Conservation (phyloP, 768 basidiomycete species). For the Hydnum rufescens region DNA sequence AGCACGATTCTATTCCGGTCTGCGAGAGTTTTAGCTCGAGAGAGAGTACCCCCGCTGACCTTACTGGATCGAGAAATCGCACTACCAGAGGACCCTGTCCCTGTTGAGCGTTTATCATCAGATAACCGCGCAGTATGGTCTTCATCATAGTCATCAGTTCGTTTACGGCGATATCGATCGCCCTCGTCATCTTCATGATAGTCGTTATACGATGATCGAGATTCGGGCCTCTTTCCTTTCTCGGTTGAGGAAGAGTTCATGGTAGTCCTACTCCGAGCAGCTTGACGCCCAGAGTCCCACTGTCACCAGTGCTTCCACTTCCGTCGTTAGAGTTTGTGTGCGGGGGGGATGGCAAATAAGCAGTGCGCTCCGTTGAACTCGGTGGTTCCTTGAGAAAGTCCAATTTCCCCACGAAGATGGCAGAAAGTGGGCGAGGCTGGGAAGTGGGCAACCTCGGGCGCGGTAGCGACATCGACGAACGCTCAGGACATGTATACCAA, state of each 20-base stretch:
- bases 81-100: conserved; percentile 11
- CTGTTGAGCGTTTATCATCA: conserved; percentile 17
- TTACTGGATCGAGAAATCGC: conserved; percentile 30
- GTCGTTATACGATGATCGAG: conserved; percentile 14
- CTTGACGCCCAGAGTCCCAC: conserved; percentile 18
- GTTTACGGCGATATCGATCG: conserved; percentile 17
- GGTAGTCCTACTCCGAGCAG: too few relatives aligned
- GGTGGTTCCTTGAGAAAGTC: background rate
- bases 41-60: conserved; percentile 25
- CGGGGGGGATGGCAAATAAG: conserved; percentile 60
- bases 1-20: conserved; percentile 59
- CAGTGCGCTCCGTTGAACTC: background rate
- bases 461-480: too few relatives aligned
- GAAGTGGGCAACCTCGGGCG: too few relatives aligned
- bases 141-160: conserved; percentile 29
- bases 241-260: conserved; percentile 4
- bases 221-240: conserved; percentile 11
- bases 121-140: conserved; percentile 37
- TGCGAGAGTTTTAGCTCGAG: conserved; percentile 48
- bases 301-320: conserved; percentile 25
- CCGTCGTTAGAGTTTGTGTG: conserved; percentile 74
- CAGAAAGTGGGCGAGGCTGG: conserved; percentile 7
- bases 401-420: conserved; percentile 9
- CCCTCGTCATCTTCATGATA: conserved; percentile 24
- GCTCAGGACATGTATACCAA: too few relatives aligned